Conservation (phyloP, 768 basidiomycete genomes). For the Mycena indigotica region DNA sequence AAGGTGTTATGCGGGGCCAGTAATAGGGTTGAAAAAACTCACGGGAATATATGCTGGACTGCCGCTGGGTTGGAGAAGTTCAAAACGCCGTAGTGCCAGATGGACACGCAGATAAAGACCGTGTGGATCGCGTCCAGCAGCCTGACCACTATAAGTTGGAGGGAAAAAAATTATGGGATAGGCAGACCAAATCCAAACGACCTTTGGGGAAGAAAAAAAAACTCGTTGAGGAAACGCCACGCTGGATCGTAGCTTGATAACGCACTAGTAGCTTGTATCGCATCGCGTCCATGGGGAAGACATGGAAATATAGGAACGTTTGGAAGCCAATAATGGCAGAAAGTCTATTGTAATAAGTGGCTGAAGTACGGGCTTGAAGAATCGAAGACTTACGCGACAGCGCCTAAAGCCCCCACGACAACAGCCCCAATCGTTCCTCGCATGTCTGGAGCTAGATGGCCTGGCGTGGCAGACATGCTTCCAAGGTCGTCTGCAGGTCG, state of each 20-base stretch:
- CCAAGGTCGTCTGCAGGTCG: too few species aligned
- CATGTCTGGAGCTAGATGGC: too few species aligned
- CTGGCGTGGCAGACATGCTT: too few species aligned
- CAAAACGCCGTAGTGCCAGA: conserved; percentile 6
- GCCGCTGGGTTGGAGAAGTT: background rate
- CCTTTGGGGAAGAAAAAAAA: too few species aligned
- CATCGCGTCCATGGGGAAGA: conserved; percentile 9
- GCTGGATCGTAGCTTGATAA: background rate
- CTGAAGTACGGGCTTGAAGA: too few species aligned
- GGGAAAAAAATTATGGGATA: background rate
- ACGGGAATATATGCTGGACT: background rate
- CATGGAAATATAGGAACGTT: conserved; percentile 10
- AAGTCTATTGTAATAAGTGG: too few species aligned
- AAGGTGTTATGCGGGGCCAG: background rate
- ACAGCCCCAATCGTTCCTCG: background rate
- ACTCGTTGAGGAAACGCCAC: background rate
- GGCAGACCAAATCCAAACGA: conserved; percentile 7
- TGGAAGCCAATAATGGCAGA: conserved; percentile 10
- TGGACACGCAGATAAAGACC: conserved; percentile 5
- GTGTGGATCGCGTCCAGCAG: conserved; percentile 7
- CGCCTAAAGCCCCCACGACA: background rate
- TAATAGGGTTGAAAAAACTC: background rate
- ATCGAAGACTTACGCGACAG: background rate
- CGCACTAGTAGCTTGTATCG: conserved; percentile 10
- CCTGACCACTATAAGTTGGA: background rate